Evolutionary conservation across 2,329 filamentous ascomycete species (phyloP), one percentile per base, ranked within the genome.

Genomic region (Sporothrix mexicana): DNA sequence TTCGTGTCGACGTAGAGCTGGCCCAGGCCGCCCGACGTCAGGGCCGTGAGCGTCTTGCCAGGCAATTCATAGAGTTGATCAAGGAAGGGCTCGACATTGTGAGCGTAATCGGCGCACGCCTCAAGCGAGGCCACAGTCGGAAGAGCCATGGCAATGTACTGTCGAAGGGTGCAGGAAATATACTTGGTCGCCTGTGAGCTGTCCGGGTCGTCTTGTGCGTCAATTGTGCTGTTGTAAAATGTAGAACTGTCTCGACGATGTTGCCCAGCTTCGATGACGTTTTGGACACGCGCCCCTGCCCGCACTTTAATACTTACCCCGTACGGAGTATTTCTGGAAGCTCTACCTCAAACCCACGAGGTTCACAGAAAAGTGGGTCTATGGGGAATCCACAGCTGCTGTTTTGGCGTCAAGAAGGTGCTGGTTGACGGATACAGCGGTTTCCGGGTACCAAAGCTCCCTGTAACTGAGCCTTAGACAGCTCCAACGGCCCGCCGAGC

Each of bases 1-100:
- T 99, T 98, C 20, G 95, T 98, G 66, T 90, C 86, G 72, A 92
- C 80, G 78, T 98, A 99, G 73, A 97, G 83, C 55, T 25, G 55
- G 1, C 43, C 71, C 43, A 86, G 47, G 87, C 82, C 79, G 88
- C 89, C 76, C 15, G 23, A 57, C 30, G 86, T 85, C 75, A 89
- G 84, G 76, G 88, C 88, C 69, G 88, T 86, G 74, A 89, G 80
- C 70, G 93, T 79, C 76, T 89, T 88, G 72, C 87, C 84, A 12
- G 94, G 93, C 45, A 97, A 86, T 77, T 89, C 85, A 79, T 88
- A 88, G 73, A 95, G 84, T 80, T 94, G 91, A 10, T 88, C 85
- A 62, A 94, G 79, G 80, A 89, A 97, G 10, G 94, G 94, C 76
- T 89, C 84, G 76, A 97, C 91, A 0, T 92, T 93, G 78, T 89